Evolutionary conservation across 257 asterid species (phyloP), one percentile per base, ranked within the genome.

Genomic region (Plectranthus barbatus): DNA sequence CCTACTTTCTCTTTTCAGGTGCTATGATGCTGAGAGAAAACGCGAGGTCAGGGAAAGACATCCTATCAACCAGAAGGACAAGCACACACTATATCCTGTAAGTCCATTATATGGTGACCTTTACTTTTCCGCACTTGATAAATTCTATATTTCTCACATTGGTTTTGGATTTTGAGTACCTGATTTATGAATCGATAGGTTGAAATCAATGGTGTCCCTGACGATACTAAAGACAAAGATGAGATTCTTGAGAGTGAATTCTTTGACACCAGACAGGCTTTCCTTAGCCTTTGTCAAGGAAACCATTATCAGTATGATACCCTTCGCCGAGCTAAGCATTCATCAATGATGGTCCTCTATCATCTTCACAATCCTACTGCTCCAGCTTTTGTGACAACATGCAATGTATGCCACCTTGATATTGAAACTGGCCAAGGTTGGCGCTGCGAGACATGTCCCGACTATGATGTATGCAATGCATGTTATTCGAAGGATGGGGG

Each of bases 301-400:
- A 93, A 93, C 74, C 97, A 87, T 74, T 93, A 90, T 78, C 97
- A 90, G 76, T 93, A 90, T 45, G 99, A 93, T 76, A 93, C 99
- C 51, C 94, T 90, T 37, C 93, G 97, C 8, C 92, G 99, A 44
- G 99, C 99, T 46, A 93, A 93, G 77, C 97, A 93, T 81, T 93
- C 99, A 24, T 93, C 99, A 15, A 89, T 92, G 95, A 92, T 92
- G 99, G 95, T 92, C 75, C 97, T 92, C 69, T 92, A 89, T 79
- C 99, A 92, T 79, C 96, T 92, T 70, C 99, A 92, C 74, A 92
- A 92, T 75, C 99, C 99, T 40, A 89, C 95, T 26, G 99, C 96
- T 42, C 97, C 99, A 21, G 95, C 99, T 67, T 89, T 85, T 60
- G 99, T 89, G 76, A 75, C 81, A 8, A 82, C 91, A 21, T 92